Conservation (phyloP, 257 asterid species). For the Thymus mandschuricus region DNA sequence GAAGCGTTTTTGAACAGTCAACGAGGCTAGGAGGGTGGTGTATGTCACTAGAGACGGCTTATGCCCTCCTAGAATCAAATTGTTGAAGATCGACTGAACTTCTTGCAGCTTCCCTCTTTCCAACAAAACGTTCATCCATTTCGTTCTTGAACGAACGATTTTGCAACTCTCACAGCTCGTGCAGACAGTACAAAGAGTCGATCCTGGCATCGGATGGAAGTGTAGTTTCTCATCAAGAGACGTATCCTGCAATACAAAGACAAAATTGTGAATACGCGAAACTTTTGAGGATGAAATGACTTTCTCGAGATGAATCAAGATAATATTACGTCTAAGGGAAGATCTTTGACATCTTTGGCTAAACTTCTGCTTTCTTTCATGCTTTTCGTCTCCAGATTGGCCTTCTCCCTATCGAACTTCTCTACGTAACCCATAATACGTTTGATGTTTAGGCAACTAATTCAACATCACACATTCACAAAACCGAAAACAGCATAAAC, state of each 20-base stretch:
- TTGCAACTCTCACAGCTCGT: conserved; percentile 51
- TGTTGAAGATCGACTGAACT: conserved; percentile 51
- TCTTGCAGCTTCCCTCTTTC: conserved; percentile 58
- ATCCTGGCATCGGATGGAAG: conserved; percentile 43
- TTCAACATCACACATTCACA: conserved; percentile 19
- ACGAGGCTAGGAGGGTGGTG: conserved; percentile 69
- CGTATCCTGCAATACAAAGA: conserved; percentile 43
- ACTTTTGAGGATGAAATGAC: background rate
- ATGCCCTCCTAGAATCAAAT: conserved; percentile 63
- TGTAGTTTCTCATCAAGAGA: conserved; percentile 42
- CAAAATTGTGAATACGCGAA: background rate
- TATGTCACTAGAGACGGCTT: conserved; percentile 74
- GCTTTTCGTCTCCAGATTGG: conserved; percentile 31
- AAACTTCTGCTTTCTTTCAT: conserved; percentile 22
- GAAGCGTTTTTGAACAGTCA: conserved; percentile 66
- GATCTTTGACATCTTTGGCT: conserved; percentile 28
- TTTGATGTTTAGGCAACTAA: conserved; percentile 18
- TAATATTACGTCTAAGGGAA: conserved; percentile 29
- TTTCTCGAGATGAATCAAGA: background rate
- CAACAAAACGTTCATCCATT: conserved; percentile 60
- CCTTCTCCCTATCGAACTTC: conserved; percentile 31
- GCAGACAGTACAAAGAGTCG: conserved; percentile 54
- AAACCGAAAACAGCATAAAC: conserved; percentile 8
- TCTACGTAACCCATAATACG: conserved; percentile 40
- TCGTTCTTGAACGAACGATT: conserved; percentile 58